Evolutionary conservation across 129 eudicot genomes (phyloP).

Genomic region (Erigeron canadensis): DNA sequence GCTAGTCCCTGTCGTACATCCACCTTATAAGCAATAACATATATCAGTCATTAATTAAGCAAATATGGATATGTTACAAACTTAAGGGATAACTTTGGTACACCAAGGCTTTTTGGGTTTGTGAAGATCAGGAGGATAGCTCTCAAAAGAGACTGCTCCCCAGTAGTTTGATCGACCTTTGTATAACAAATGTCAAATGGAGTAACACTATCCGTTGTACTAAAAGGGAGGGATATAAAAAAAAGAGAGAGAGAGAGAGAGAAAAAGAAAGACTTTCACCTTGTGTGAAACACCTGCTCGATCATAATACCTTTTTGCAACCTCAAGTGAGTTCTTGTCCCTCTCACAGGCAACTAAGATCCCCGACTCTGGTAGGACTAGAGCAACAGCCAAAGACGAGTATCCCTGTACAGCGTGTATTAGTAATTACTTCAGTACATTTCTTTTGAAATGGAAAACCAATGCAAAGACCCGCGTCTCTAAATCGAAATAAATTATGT

Average conservation of each 20-base stretch:
- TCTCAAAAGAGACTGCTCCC: conserved; percentile 1
- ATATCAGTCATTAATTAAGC: conserved; percentile 1
- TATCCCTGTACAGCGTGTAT: conserved; percentile 53
- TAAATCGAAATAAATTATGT: too few species aligned
- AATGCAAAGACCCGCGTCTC: too few species aligned
- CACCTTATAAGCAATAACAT: conserved; percentile 45
- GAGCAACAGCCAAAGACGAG: conserved; percentile 89
- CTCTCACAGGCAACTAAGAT: conserved; percentile 88
- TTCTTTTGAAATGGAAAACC: background rate
- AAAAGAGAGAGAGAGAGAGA: conserved; percentile 15
- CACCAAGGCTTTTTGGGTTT: background rate
- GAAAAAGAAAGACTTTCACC: conserved; percentile 43
- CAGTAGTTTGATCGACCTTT: conserved; percentile 3
- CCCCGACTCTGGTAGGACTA: conserved; percentile 85
- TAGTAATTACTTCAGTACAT: background rate
- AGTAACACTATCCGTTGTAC: background rate
- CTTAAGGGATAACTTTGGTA: background rate
- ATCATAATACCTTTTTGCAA: conserved; percentile 77
- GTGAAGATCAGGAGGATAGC: background rate
- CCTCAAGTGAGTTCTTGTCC: conserved; percentile 70
- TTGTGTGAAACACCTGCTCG: conserved; percentile 91
- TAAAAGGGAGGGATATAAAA: background rate
- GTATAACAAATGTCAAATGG: conserved; percentile 13
- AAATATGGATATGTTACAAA: background rate
- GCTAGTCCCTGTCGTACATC: conserved; percentile 75